Percentiles rank a stretch among this genome's conserved stretches.
phyloP scores from a whole-genome alignment of 768 basidiomycete species.

The Tephrocybe sp. region DNA sequence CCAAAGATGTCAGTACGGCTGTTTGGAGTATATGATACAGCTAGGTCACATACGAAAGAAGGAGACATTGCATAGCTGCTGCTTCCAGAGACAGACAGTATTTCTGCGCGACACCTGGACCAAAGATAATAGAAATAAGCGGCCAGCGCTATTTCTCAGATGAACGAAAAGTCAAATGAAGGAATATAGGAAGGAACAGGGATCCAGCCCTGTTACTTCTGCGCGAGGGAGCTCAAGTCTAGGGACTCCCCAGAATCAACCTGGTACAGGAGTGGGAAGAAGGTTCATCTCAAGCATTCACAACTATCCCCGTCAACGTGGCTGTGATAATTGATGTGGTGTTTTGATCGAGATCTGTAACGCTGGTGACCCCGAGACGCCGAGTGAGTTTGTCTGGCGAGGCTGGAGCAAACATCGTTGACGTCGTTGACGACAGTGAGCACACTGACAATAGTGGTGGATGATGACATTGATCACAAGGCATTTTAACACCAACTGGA shows the following conservation, averaged over 20 bases:
- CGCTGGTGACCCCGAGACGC: background rate
- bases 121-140: constrained; percentile 2
- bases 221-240: background rate
- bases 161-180: background rate
- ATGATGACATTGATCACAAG: no score
- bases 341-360: background rate
- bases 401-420: background rate
- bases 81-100: constrained; percentile 10
- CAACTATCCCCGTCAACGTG: background rate
- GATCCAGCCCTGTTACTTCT: constrained; percentile 6
- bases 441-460: background rate
- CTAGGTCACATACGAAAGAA: constrained; percentile 10
- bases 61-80: constrained; percentile 12
- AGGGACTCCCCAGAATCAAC: no score
- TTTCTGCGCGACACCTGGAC: background rate
- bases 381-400: background rate
- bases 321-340: background rate
- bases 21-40: no score
- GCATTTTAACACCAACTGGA: no score
- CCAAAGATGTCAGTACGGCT: background rate
- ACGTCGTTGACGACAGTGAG: background rate
- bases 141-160: constrained; percentile 10
- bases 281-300: background rate
- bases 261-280: background rate
- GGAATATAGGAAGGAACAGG: background rate